These are phyloP conservation scores for Psilocybe cyanescens DNA, from an alignment of 768 basidiomycete species.

Conservation along the genomic window DNA sequence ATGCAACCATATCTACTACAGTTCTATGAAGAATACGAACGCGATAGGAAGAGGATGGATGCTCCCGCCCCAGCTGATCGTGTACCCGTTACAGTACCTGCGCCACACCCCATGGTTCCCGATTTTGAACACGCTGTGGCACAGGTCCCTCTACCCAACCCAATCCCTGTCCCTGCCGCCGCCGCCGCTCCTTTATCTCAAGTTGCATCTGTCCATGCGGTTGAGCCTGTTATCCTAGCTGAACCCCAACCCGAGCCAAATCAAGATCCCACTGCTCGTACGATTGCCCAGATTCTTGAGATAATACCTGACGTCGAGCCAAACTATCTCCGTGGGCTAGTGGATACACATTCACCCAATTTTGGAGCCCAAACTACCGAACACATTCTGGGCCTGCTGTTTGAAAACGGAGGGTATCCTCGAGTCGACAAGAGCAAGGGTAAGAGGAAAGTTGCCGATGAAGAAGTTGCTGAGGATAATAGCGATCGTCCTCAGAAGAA, in stretches of 20 bases:
- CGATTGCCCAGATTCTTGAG: slow-evolving; percentile 59
- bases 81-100: background rate
- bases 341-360: slow-evolving; percentile 44
- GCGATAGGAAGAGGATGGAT: background rate
- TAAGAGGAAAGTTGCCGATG: slow-evolving; percentile 36
- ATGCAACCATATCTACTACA: slow-evolving; percentile 6
- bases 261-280: slow-evolving; percentile 17
- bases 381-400: slow-evolving; percentile 58
- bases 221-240: slow-evolving; percentile 12
- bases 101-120: background rate
- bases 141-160: background rate
- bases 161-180: background rate
- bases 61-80: background rate
- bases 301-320: slow-evolving; percentile 74
- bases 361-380: slow-evolving; percentile 43
- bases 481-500: slow-evolving; percentile 42
- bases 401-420: slow-evolving; percentile 68
- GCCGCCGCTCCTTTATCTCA: slow-evolving; percentile 8
- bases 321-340: slow-evolving; percentile 50
- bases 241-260: slow-evolving; percentile 10
- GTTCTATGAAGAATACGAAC: background rate
- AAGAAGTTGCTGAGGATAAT: slow-evolving; percentile 31
- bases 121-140: background rate
- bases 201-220: slow-evolving; percentile 10
- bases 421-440: slow-evolving; percentile 37